phyloP scores from a whole-genome alignment of 345 rosid species.

The Microcos paniculata region DNA sequence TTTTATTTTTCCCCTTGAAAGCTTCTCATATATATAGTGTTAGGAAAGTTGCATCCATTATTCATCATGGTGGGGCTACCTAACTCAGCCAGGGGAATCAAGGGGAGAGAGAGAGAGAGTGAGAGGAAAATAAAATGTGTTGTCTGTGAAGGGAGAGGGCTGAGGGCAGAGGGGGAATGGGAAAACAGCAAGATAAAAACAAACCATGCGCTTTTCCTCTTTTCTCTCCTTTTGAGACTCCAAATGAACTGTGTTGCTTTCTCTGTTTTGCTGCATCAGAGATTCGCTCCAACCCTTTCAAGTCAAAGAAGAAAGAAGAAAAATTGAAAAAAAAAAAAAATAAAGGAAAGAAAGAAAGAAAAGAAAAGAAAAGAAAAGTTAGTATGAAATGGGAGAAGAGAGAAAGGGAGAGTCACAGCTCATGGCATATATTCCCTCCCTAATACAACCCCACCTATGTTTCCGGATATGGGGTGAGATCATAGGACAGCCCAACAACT shows the following conservation, averaged over 20 bases:
- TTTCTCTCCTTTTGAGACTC: conserved; percentile 55
- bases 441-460: conserved; percentile 70
- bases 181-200: conserved; percentile 55
- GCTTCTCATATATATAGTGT: conserved; percentile 23
- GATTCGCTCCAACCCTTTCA: conserved; percentile 51
- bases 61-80: conserved; percentile 60
- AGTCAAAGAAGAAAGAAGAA: conserved; percentile 48
- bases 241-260: conserved; percentile 34
- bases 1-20: conserved; percentile 15
- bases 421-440: conserved; percentile 78
- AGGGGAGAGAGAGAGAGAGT: conserved; percentile 32
- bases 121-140: too few species aligned
- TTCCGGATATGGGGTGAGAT: conserved; percentile 78
- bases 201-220: conserved; percentile 65
- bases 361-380: conserved; percentile 18
- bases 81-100: conserved; percentile 53
- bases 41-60: conserved; percentile 46
- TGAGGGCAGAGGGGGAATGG: conserved; percentile 35
- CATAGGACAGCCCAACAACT: conserved; percentile 45
- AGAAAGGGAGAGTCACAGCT: conserved; percentile 56
- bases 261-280: conserved; percentile 59
- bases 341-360: too few species aligned
- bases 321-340: conserved; percentile 8
- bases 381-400: conserved; percentile 33
- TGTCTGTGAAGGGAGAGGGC: conserved; percentile 10